Evolutionary conservation across 306 rosid genomes (phyloP), one percentile per base, ranked within the genome.

Genomic region (Lathyrus oleraceus): DNA sequence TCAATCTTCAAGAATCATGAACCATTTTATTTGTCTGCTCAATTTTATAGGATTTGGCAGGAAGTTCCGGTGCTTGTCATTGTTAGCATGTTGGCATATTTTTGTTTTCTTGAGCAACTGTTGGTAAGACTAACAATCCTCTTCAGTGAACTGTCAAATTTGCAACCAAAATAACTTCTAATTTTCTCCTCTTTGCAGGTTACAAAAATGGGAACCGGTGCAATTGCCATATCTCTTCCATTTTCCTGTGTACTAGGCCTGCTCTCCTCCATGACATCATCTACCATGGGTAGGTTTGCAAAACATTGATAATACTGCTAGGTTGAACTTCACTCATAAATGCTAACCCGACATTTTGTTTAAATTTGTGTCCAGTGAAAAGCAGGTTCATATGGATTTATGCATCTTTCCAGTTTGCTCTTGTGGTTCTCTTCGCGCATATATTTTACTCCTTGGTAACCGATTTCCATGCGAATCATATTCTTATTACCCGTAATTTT

Each of bases 311-410:
- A 60, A 53, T 44, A 25, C 28, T 25, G 28, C 28, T 3, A 25
- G 4, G 28, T 25, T 25, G 28, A 25, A 25, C 3, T 25, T 25
- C 28, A 25, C 28, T 25, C 28, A 25, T 25, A 25, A 3, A 3
- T 25, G 5, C 4, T 25, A 25, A 25, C 28, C 27, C 27, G 27
- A 23, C 27, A 25, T 25, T 25, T 25, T 25, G 28, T 57, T 14
- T 67, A 14, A 42, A 11, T 3, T 51, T 11, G 40, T 77, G 76
- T 85, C 76, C 72, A 94, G 99, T 91, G 88, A 85, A 77, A 70
- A 84, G 97, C 92, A 83, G 95, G 90, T 94, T 88, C 81, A 78
- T 91, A 73, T 94, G 99, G 99, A 88, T 89, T 35, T 94, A 94
- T 68, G 97, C 99, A 42, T 87, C 96, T 8, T 70, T 73, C 27